Base-by-base conservation (phyloP, 495 filamentous ascomycete genomes). In the Hypoxylon fragiforme region DNA sequence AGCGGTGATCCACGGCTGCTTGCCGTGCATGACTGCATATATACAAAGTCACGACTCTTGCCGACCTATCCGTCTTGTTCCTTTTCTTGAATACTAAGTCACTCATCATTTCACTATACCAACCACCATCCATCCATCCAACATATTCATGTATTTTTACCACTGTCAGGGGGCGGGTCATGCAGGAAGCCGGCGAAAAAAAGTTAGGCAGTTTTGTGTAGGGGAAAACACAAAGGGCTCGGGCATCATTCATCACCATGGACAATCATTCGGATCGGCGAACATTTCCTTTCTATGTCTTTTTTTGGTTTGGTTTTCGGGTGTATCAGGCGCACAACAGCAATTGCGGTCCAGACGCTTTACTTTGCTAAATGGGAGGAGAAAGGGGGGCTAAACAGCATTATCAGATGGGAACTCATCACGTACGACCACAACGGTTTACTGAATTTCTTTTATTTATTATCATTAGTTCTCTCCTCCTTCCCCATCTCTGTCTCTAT, bases 381-480 rank as follows among this genome's bases (percentile, higher is more conserved):
- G 51, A 36, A 43, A 18, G 24, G 32, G 58, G 39, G 32, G 51
- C 32, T 42, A 18, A 38, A 16, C 52, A 35, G 32, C 52, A 55
- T 53, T 57, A 56, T 62, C 58, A 57, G 52, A 62, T 57, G 52
- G 26, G 44, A 45, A 18, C 49, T 37, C 14, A 40, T n/a, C 32
- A 47, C 24, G 42, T 51, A 52, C 36, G 47, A 56, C 35, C 30
- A 32, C 47, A 44, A 39, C 24, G 46, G 21, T 48, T 35, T 30
- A 12, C 15, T n/a, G n/a, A n/a, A 13, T 13, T 28, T 37, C 36
- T 47, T 50, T 34, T 42, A 14, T 45, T 21, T 34, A 22, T 24
- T 31, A n/a, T n/a, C n/a, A n/a, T n/a, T n/a, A n/a, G n/a, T n/a
- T n/a, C n/a, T n/a, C n/a, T n/a, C n/a, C n/a, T n/a, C n/a, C n/a